Percentiles rank a stretch among this genome's conserved stretches.
These are phyloP conservation scores for Alnus rubra DNA, from an alignment of 306 rosid genomes.

Conservation along the genomic window DNA sequence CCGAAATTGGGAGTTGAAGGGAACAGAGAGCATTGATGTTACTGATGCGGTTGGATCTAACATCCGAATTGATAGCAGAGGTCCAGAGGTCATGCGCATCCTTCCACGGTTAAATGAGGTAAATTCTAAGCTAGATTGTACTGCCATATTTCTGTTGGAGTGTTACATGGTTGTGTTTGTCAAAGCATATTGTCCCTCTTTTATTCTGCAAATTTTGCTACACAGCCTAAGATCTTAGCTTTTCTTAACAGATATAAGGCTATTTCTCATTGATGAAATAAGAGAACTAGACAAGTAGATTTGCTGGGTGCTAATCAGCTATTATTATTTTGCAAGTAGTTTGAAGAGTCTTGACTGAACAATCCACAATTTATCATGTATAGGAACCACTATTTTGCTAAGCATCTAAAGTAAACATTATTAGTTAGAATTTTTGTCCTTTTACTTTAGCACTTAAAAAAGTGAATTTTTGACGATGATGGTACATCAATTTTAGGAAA, in stretches of 20 bases:
- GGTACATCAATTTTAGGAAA: no score
- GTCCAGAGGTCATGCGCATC: constrained; percentile 95
- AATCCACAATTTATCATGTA: not conserved
- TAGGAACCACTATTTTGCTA: no score
- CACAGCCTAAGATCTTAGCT: not conserved
- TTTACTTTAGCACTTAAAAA: not conserved
- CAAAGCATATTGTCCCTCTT: not conserved
- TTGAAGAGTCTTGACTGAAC: no score
- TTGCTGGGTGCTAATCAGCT: not conserved
- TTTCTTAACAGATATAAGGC: not conserved
- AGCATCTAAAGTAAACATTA: not conserved
- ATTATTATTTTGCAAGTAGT: not conserved
- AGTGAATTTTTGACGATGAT: not conserved
- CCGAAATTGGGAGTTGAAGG: constrained; percentile 95
- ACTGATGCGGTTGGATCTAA: constrained; percentile 99
- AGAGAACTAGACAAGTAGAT: not conserved
- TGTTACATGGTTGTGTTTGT: constrained; percentile 14
- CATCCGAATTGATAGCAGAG: constrained; percentile 96
- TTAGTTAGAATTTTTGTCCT: not conserved
- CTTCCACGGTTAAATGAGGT: constrained; percentile 96
- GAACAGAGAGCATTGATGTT: constrained; percentile 93
- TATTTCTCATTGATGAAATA: not conserved
- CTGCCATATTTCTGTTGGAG: constrained; percentile 14
- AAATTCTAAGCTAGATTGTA: constrained; percentile 26
- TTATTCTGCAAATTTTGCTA: not conserved